Evolutionary conservation across 495 filamentous ascomycete genomes (phyloP).

Genomic region (Paragyromitra xinjiangensis): DNA sequence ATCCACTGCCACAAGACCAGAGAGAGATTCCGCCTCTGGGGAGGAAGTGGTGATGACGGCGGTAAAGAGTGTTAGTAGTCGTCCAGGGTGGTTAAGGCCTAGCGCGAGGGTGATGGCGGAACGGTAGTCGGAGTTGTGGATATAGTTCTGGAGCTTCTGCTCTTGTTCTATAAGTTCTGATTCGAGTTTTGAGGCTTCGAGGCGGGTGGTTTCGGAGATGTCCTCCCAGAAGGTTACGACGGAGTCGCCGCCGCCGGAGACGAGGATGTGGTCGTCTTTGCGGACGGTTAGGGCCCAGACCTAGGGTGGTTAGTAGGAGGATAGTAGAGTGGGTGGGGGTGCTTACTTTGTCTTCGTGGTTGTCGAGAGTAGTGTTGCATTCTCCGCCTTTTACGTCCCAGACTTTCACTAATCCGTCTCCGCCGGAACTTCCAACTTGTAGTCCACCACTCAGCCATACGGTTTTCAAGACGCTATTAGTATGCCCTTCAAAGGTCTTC

Average conservation of each 20-base stretch:
- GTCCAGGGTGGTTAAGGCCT: slow-evolving; percentile 88
- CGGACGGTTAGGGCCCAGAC: slow-evolving; percentile 60
- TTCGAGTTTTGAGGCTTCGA: slow-evolving; percentile 72
- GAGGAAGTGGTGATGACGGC: slow-evolving; percentile 73
- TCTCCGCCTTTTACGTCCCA: slow-evolving; percentile 88
- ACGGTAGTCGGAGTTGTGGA: slow-evolving; percentile 82
- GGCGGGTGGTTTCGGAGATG: slow-evolving; percentile 81
- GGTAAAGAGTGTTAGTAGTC: slow-evolving; percentile 83
- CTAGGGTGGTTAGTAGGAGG: slow-evolving; percentile 60
- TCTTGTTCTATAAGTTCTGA: slow-evolving; percentile 88
- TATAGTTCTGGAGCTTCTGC: slow-evolving; percentile 90
- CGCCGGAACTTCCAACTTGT: slow-evolving; percentile 85
- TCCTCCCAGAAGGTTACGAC: slow-evolving; percentile 95
- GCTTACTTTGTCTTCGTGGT: slow-evolving; percentile 94
- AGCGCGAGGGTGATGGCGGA: slow-evolving; percentile 92
- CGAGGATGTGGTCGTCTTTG: slow-evolving; percentile 65
- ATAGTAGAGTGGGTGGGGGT: slow-evolving; percentile 72
- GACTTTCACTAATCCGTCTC: slow-evolving; percentile 95
- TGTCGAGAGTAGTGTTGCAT: slow-evolving; percentile 85
- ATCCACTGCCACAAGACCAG: slow-evolving; percentile 81
- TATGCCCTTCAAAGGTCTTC: slow-evolving; percentile 93
- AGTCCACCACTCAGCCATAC: slow-evolving; percentile 76
- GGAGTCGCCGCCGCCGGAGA: slow-evolving; percentile 88
- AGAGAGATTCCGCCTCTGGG: slow-evolving; percentile 70
- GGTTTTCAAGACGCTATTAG: slow-evolving; percentile 91